Base-by-base conservation (phyloP, 2,329 filamentous ascomycete genomes). In the Neoascochyta sp. region DNA sequence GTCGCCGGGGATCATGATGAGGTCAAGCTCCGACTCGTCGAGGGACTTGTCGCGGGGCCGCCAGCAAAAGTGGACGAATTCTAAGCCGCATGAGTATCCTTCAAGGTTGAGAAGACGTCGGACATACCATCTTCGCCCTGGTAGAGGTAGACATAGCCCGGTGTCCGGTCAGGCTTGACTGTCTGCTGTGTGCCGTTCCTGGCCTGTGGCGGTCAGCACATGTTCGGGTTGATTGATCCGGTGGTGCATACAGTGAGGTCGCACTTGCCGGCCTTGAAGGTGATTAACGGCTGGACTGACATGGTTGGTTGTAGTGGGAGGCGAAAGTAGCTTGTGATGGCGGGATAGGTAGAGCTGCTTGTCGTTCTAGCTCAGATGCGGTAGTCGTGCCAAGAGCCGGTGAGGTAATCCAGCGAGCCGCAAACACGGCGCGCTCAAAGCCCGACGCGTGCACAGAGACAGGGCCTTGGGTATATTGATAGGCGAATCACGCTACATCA, bases 1-100 rank as follows among this genome's bases (percentile, higher is more conserved):
- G 62, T 98, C 93, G 31, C 76, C 75, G 13, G 92, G 90, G 29
- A 98, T 81, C 86, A 95, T 95, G 52, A 95, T 79, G 20, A 98
- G 76, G 60, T 98, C 89, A 42, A 95, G 69, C 39, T 92, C 83
- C 35, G 89, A 83, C 36, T 84, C 69, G 42, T 83, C 77, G 46
- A 86, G 66, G 13, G 81, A 71, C 36, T 78, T 76, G 47, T 73
- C 75, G 47, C 92, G 83, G 54, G 86, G 81, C 46, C 89, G 83
- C 93, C 93, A 98, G 76, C 89, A 95, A 69, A 98, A 95, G 70
- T 95, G 89, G 39, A 94, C 75, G 39, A 98, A 77, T 29, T 95
- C 84, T 88, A 45, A 23, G 23, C 16, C 10, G 7, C 22, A 27
- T 59, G 17, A 54, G 50, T 27, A 33, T 12, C 22, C 10, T 10